phyloP scores from a whole-genome alignment of 2,329 filamentous ascomycete genomes.

The Malbranchea zuffiana region DNA sequence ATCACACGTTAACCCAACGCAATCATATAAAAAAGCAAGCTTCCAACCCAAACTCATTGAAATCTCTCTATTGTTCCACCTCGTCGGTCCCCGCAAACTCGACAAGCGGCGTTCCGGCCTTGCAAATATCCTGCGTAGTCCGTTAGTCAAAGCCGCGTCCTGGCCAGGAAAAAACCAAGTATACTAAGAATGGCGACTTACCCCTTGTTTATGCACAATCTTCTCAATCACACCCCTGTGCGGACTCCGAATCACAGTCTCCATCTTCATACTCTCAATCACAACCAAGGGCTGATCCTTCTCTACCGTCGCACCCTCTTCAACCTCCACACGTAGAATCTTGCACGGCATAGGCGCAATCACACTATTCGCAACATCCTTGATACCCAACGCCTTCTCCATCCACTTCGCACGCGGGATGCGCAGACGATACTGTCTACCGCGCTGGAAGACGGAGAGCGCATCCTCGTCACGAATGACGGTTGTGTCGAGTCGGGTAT shows the following conservation, averaged over 20 bases:
- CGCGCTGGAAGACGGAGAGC: constrained; percentile 66
- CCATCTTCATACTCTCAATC: constrained; percentile 88
- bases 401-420: constrained; percentile 62
- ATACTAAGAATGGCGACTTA: constrained; percentile 35
- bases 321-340: constrained; percentile 77
- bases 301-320: constrained; percentile 67
- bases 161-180: constrained; percentile 4
- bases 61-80: constrained; percentile 7
- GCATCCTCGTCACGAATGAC: constrained; percentile 47
- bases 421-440: constrained; percentile 46
- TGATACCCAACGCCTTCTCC: constrained; percentile 74
- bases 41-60: no score
- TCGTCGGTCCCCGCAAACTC: constrained; percentile 48
- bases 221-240: constrained; percentile 61
- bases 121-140: constrained; percentile 56
- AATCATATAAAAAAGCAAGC: no score
- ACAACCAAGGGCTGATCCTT: constrained; percentile 84
- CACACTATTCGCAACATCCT: constrained; percentile 70
- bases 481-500: constrained; percentile 67
- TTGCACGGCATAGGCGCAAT: constrained; percentile 96
- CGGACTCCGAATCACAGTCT: constrained; percentile 69
- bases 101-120: constrained; percentile 63
- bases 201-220: constrained; percentile 62
- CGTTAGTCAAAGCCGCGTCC: constrained; percentile 5
- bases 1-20: no score